Evolutionary conservation across 2,329 filamentous ascomycete species (phyloP), one percentile per base, ranked within the genome.

Genomic region (Aspergillus ochraceoroseus): DNA sequence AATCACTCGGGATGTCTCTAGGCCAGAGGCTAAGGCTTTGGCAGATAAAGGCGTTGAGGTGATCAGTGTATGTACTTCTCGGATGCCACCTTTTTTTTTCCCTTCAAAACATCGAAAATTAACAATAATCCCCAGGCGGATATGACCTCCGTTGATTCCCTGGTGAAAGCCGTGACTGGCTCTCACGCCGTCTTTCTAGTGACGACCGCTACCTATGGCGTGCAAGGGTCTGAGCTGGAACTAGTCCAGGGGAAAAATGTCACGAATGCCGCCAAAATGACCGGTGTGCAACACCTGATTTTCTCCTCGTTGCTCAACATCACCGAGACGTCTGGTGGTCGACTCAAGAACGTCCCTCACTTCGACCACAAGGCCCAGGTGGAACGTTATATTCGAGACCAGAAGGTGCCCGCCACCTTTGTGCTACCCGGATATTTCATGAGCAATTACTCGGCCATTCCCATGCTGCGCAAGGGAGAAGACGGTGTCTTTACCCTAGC

Each of bases 181-280:
- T 69, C 64, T 1, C 67, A 75, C 46, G 70, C 70, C 0, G 67
- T 74, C 22, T 76, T 76, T 54, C 52, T 61, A 7, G 66, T 76
- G 42, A 75, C 72, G 13, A 65, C 38, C 53, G 68, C 64, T 56
- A 74, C 58, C 7, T 43, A 36, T 15, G 36, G 33, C 4, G 20
- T 18, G 8, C 33, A 41, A n/a, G 32, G 29, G 3, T 30, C 31
- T 4, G 41, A 42, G n/a, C 48, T 41, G n/a, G 61, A 68, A 44
- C 34, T 61, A 12, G 32, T 50, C 5, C 62, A 61, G 36, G 67
- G 57, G 33, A 65, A 64, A 40, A 57, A 57, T n/a, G 56, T 68
- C 13, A 63, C 65, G 19, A 63, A 70, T 42, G 59, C 58, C 4
- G 61, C 60, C 30, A 57, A 65, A 22, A 58, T 53, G 5, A 51